Conservation (phyloP, 192 early-diverging fungal genomes). For the Physocladia obscura region DNA sequence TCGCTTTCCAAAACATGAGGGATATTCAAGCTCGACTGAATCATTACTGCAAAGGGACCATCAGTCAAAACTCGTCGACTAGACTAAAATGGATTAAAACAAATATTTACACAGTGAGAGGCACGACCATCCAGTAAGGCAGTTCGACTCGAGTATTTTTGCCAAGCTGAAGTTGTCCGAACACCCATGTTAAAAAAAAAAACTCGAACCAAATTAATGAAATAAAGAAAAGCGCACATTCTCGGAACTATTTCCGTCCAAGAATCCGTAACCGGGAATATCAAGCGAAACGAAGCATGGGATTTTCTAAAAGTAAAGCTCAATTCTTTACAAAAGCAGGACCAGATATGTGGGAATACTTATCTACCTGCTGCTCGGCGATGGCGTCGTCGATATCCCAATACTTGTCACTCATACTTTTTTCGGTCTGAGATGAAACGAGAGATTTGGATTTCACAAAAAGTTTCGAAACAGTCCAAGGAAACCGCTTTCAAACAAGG, state of each 20-base stretch:
- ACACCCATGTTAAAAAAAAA: background rate
- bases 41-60: slow-evolving; percentile 24
- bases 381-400: slow-evolving; percentile 48
- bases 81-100: no score
- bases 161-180: slow-evolving; percentile 26
- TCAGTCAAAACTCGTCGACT: no score
- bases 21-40: slow-evolving; percentile 39
- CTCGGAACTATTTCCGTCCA: slow-evolving; percentile 39
- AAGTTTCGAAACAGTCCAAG: no score
- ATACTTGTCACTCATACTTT: slow-evolving; percentile 34
- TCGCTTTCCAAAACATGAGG: slow-evolving; percentile 38
- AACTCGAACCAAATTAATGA: background rate
- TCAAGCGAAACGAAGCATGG: slow-evolving; percentile 40
- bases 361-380: slow-evolving; percentile 44
- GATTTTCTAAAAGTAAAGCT: slow-evolving; percentile 39
- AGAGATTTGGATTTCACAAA: no score
- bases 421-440: no score
- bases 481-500: no score
- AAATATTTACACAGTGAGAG: slow-evolving; percentile 33
- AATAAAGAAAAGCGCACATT: slow-evolving; percentile 24
- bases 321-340: background rate
- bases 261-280: slow-evolving; percentile 45
- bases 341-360: background rate
- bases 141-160: slow-evolving; percentile 39
- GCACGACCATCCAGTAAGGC: slow-evolving; percentile 46